Conservation (phyloP, 345 rosid species). For the Gynandropsis gynandra region DNA sequence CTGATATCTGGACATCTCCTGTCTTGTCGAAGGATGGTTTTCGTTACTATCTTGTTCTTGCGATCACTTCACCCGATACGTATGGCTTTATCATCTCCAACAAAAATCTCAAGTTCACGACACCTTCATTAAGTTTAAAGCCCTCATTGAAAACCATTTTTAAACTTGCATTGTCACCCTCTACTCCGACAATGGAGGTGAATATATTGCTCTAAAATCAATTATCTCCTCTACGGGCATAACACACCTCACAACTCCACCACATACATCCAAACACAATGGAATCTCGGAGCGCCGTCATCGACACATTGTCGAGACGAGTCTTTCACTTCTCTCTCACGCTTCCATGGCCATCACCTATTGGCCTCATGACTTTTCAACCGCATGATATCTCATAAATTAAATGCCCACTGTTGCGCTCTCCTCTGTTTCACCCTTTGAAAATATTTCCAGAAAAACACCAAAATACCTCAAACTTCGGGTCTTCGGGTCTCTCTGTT, state of each 20-base stretch:
- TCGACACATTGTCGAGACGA: too few species aligned
- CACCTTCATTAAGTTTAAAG: not conserved
- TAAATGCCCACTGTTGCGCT: not conserved
- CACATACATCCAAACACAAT: too few species aligned
- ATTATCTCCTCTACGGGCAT: not conserved
- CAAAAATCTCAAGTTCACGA: too few species aligned
- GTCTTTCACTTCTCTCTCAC: too few species aligned
- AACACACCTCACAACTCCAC: too few species aligned
- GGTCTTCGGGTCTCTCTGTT: too few species aligned
- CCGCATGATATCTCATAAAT: not conserved
- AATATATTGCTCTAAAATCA: not conserved
- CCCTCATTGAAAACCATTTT: not conserved
- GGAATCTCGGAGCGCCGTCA: too few species aligned
- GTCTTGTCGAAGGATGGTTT: too few species aligned
- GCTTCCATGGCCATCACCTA: too few species aligned
- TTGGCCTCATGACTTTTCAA: too few species aligned
- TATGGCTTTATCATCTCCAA: not conserved
- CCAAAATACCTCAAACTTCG: not conserved
- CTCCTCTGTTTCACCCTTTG: not conserved
- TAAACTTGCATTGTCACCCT: not conserved
- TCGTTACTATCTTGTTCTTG: not conserved
- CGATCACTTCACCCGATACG: not conserved
- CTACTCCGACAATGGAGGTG: not conserved
- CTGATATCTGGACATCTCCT: not conserved
- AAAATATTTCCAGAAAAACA: not conserved